Percentiles rank a stretch among this genome's conserved stretches.
Evolutionary conservation across 2,329 filamentous ascomycete genomes (phyloP).

Genomic region (Fragosphaeria purpurea): DNA sequence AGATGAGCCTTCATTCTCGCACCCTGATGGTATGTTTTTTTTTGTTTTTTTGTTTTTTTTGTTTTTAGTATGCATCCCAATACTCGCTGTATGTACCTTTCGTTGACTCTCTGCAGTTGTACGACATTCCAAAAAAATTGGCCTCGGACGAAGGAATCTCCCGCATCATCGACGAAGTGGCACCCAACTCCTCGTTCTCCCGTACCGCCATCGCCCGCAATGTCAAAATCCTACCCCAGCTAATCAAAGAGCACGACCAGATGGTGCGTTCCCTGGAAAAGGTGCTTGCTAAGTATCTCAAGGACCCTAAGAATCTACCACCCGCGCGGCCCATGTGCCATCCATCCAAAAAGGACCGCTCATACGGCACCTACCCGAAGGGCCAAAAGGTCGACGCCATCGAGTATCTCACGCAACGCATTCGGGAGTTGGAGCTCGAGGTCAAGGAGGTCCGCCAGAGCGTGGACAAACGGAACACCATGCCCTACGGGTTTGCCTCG

Average conservation of each 20-base stretch:
- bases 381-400: constrained; percentile 84
- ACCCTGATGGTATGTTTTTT: constrained; percentile 48
- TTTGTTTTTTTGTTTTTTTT: background rate
- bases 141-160: constrained; percentile 81
- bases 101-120: constrained; percentile 44
- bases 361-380: constrained; percentile 51
- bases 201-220: constrained; percentile 80
- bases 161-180: constrained; percentile 69
- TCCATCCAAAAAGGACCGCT: constrained; percentile 69
- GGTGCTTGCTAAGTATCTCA: constrained; percentile 80
- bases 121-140: constrained; percentile 69
- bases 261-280: constrained; percentile 74
- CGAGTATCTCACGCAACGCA: constrained; percentile 79
- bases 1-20: constrained; percentile 71
- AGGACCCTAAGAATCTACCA: constrained; percentile 73
- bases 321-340: constrained; percentile 66
- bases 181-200: constrained; percentile 68
- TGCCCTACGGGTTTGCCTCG: constrained; percentile 89
- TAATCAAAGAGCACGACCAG: constrained; percentile 76
- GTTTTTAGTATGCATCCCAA: too few relatives aligned
- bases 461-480: constrained; percentile 78
- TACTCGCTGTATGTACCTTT: background rate
- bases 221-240: constrained; percentile 75
- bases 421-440: constrained; percentile 69
- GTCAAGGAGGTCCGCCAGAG: constrained; percentile 74